These are phyloP conservation scores for Kregervanrija fluxuum DNA, from an alignment of 805 yeast genomes.

Conservation along the genomic window DNA sequence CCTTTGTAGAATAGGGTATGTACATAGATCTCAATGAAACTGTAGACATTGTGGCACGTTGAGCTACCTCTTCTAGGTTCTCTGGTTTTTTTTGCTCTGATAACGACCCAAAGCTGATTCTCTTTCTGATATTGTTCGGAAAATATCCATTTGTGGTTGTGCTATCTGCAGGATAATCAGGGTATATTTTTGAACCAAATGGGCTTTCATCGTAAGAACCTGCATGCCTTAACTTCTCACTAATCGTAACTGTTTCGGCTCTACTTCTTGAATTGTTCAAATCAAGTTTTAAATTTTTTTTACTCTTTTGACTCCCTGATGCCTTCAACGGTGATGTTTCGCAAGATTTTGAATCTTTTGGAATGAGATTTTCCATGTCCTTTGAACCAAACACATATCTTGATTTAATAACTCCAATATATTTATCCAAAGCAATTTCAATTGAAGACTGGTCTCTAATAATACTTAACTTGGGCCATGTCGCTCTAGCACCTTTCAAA, in stretches of 20 bases:
- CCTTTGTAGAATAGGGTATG: too few relatives aligned
- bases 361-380: background rate
- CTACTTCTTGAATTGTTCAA: background rate
- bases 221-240: conserved; percentile 48
- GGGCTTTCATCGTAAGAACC: too few relatives aligned
- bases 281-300: background rate
- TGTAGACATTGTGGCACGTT: too few relatives aligned
- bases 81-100: too few relatives aligned
- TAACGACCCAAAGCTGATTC: too few relatives aligned
- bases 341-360: background rate
- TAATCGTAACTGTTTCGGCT: conserved; percentile 2
- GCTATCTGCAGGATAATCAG: too few relatives aligned
- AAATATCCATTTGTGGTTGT: too few relatives aligned
- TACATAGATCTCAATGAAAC: too few relatives aligned
- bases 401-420: conserved; percentile 62
- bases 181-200: too few relatives aligned
- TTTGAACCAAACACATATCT: conserved; percentile 37
- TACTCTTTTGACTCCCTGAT: background rate
- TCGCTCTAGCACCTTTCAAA: conserved; percentile 79
- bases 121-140: too few relatives aligned
- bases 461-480: conserved; percentile 88
- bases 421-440: conserved; percentile 78
- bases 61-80: too few relatives aligned
- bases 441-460: conserved; percentile 85
- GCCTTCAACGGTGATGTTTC: background rate